Evolutionary conservation across 495 filamentous ascomycete species (phyloP).

Genomic region (Cairneyella variabilis): DNA sequence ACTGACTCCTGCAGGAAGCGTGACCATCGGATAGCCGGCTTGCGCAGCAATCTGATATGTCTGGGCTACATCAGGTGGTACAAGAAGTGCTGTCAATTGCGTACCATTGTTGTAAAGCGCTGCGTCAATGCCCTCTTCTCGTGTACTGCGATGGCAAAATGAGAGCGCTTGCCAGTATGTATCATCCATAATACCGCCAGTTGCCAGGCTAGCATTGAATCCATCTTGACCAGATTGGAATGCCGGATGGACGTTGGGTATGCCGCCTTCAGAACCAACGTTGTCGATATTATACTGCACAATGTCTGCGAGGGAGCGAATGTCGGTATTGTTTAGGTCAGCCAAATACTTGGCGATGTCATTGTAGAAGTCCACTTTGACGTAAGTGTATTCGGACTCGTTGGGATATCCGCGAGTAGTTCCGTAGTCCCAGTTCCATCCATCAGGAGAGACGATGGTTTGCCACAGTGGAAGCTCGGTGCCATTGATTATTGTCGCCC

Average conservation of each 20-base stretch:
- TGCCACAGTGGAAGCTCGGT: slow-evolving; percentile 63
- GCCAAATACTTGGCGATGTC: slow-evolving; percentile 63
- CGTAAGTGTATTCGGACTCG: slow-evolving; percentile 65
- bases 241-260: slow-evolving; percentile 56
- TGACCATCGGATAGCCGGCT: slow-evolving; percentile 68
- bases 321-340: slow-evolving; percentile 59
- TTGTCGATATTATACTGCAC: slow-evolving; percentile 65
- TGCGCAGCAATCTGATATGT: slow-evolving; percentile 50
- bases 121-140: slow-evolving; percentile 65
- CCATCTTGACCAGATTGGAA: slow-evolving; percentile 69
- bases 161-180: slow-evolving; percentile 61
- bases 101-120: slow-evolving; percentile 48
- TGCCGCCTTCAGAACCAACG: slow-evolving; percentile 65
- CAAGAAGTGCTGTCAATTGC: slow-evolving; percentile 57
- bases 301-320: slow-evolving; percentile 63
- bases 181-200: slow-evolving; percentile 57
- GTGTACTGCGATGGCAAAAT: slow-evolving; percentile 54
- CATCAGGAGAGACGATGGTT: slow-evolving; percentile 55
- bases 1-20: slow-evolving; percentile 56
- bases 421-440: slow-evolving; percentile 74
- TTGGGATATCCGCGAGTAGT: slow-evolving; percentile 58
- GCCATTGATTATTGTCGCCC: slow-evolving; percentile 65
- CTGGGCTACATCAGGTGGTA: slow-evolving; percentile 63
- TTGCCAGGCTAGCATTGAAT: slow-evolving; percentile 57
- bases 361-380: slow-evolving; percentile 78